Conservation (phyloP, 2,329 filamentous ascomycete species). For the Myriosclerotinia scirpicola region DNA sequence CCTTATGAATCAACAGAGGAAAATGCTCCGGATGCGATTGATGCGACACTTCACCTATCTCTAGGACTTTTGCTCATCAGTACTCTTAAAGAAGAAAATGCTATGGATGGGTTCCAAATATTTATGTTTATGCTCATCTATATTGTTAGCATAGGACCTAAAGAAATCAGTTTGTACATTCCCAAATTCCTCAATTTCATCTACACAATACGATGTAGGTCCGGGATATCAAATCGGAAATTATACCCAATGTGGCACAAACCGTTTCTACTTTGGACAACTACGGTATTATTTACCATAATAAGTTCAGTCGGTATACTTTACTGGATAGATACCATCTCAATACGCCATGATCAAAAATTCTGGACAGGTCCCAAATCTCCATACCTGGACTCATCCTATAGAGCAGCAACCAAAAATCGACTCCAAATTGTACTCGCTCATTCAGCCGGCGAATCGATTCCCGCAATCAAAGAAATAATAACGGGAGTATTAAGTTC, state of each 20-base stretch:
- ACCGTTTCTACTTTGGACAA: conserved; percentile 28
- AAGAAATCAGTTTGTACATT: conserved; percentile 36
- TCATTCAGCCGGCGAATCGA: conserved; percentile 33
- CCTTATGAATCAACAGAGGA: conserved; percentile 34
- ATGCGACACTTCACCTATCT: conserved; percentile 33
- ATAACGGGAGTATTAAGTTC: conserved; percentile 28
- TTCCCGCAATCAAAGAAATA: conserved; percentile 28
- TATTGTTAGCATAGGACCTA: conserved; percentile 33
- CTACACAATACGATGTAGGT: conserved; percentile 28
- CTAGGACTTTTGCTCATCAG: conserved; percentile 27
- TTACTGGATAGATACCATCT: conserved; percentile 35
- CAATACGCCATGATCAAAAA: conserved; percentile 29
- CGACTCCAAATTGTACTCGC: conserved; percentile 37
- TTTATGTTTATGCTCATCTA: conserved; percentile 34
- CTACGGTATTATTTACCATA: conserved; percentile 31
- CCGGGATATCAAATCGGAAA: conserved; percentile 22
- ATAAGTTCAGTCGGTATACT: conserved; percentile 30
- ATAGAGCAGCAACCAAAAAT: conserved; percentile 31
- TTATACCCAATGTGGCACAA: conserved; percentile 33
- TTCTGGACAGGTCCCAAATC: conserved; percentile 29
- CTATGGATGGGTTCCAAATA: conserved; percentile 36
- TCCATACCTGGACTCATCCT: conserved; percentile 31
- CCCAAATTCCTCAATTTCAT: conserved; percentile 33
- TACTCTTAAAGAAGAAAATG: conserved; percentile 28
- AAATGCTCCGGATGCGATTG: conserved; percentile 29